phyloP scores from a whole-genome alignment of 192 early-diverging fungal genomes.

The Coemansia sp. region DNA sequence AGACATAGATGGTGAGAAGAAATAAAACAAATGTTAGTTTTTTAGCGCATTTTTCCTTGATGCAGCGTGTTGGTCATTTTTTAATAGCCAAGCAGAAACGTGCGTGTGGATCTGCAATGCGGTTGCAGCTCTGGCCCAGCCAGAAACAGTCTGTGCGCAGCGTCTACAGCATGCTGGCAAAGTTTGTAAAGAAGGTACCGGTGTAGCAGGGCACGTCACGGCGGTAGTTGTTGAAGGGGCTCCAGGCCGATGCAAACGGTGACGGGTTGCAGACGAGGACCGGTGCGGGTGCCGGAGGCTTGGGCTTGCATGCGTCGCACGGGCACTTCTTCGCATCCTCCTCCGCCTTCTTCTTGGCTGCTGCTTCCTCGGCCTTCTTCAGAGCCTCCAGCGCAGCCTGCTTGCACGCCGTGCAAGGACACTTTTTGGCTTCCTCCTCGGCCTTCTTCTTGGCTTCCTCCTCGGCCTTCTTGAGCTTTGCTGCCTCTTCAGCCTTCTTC shows the following conservation, averaged over 20 bases:
- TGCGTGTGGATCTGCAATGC: too few species aligned
- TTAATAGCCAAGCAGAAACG: too few species aligned
- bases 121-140: too few species aligned
- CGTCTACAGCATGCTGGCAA: slow-evolving; percentile 33
- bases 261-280: slow-evolving; percentile 33
- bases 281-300: slow-evolving; percentile 12
- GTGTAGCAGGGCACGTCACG: slow-evolving; percentile 50
- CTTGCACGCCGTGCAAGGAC: slow-evolving; percentile 25
- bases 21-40: not conserved
- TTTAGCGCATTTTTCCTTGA: not conserved
- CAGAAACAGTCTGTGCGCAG: not conserved
- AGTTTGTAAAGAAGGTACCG: slow-evolving; percentile 52
- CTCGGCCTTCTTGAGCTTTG: not conserved
- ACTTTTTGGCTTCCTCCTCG: slow-evolving; percentile 11
- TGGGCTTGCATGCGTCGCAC: slow-evolving; percentile 15
- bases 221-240: slow-evolving; percentile 56
- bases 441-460: slow-evolving; percentile 6
- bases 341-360: slow-evolving; percentile 11
- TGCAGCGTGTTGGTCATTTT: not conserved
- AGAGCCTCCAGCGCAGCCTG: not conserved
- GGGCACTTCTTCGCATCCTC: slow-evolving; percentile 9
- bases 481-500: slow-evolving; percentile 23
- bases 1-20: not conserved
- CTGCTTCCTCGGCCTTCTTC: not conserved
- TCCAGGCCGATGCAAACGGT: slow-evolving; percentile 55